A percentile compares a stretch with the other conserved stretches of the same genome.
Conservation (phyloP, 164 flowering plant genomes). For the Euptelea pleiosperma region DNA sequence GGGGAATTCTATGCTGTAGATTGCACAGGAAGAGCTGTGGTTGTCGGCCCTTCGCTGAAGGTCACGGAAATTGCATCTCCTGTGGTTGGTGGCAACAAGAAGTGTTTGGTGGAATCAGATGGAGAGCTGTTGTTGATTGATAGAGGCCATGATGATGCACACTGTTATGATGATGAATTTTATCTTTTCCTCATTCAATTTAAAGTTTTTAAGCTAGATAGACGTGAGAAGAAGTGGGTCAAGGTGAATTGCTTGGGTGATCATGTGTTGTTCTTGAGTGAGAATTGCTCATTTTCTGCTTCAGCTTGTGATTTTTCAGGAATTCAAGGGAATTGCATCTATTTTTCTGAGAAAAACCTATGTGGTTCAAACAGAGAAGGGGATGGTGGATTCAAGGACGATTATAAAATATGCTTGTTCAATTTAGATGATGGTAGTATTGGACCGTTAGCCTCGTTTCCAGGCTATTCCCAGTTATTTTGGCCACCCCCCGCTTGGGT, state of each 20-base stretch:
- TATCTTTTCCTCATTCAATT: slow-evolving; percentile 28
- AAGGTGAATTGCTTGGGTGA: slow-evolving; percentile 44
- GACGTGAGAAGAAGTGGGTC: slow-evolving; percentile 19
- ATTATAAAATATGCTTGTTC: neutral
- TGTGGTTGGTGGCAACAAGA: slow-evolving; percentile 55
- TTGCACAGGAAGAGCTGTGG: slow-evolving; percentile 43
- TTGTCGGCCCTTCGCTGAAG: slow-evolving; percentile 21
- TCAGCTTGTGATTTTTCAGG: slow-evolving; percentile 34
- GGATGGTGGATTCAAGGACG: neutral
- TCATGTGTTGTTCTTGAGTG: slow-evolving; percentile 53
- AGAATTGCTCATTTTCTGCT: slow-evolving; percentile 47
- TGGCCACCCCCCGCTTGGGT: slow-evolving; percentile 5
- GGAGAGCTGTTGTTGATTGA: slow-evolving; percentile 53
- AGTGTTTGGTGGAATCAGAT: slow-evolving; percentile 54
- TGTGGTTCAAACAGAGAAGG: no score
- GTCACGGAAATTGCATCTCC: slow-evolving; percentile 35
- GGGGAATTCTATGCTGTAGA: slow-evolving; percentile 67
- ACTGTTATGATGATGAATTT: no score
- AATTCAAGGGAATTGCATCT: slow-evolving; percentile 48
- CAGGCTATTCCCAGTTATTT: neutral
- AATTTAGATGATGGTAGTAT: slow-evolving; percentile 1
- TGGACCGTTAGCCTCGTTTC: neutral
- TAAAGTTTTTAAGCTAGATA: slow-evolving; percentile 45
- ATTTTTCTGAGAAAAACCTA: slow-evolving; percentile 37
- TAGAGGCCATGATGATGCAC: slow-evolving; percentile 35